Conservation (phyloP, 192 early-diverging fungal species). For the Entomortierella chlamydospora region DNA sequence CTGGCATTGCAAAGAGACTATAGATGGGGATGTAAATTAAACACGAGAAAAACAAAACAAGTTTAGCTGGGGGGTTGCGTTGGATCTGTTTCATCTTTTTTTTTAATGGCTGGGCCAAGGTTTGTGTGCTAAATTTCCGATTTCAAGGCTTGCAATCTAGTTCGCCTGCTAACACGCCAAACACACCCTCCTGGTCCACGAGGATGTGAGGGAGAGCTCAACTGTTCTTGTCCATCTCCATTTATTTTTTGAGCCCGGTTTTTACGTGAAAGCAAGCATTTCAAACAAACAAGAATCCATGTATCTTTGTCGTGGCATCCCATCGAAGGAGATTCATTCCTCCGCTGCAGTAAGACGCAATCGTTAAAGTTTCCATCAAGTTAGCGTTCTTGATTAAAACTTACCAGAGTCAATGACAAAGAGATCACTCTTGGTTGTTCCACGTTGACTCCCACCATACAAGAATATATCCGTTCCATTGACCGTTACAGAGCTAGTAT, state of each 20-base stretch:
- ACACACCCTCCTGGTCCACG: too few relatives aligned
- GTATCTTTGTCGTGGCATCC: too few relatives aligned
- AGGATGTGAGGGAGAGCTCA: neutral
- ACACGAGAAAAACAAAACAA: neutral
- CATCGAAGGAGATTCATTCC: too few relatives aligned
- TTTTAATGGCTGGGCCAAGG: neutral
- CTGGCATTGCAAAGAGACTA: conserved; percentile 44
- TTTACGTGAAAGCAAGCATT: too few relatives aligned
- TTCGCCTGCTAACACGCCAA: too few relatives aligned
- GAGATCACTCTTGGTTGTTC: conserved; percentile 39
- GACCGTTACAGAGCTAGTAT: conserved; percentile 34
- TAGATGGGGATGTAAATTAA: neutral
- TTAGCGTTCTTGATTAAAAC: neutral
- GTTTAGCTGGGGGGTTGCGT: too few relatives aligned
- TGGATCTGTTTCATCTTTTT: neutral
- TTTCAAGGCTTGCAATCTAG: too few relatives aligned
- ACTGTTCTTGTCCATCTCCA: neutral
- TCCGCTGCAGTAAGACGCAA: too few relatives aligned
- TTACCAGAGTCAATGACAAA: conserved; percentile 54
- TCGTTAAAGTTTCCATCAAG: too few relatives aligned
- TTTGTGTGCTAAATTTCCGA: too few relatives aligned
- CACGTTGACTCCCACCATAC: conserved; percentile 46
- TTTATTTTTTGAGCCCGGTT: conserved; percentile 6
- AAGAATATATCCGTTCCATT: conserved; percentile 46
- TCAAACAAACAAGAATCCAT: too few relatives aligned